These are phyloP conservation scores for Chamaecrista fasciculata DNA, from an alignment of 306 rosid genomes.

Conservation along the genomic window DNA sequence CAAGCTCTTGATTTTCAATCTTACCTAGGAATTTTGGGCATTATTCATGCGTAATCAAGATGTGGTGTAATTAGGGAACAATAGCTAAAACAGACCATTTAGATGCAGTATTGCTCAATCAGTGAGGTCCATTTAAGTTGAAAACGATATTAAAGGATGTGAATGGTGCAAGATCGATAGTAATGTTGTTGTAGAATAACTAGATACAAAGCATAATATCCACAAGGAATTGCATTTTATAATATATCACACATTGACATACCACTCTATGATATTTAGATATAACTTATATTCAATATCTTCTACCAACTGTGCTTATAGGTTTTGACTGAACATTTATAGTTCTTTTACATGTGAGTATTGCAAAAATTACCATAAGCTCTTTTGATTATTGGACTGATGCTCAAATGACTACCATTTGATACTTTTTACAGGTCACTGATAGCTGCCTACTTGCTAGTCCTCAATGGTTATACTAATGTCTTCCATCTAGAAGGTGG, in stretches of 20 bases:
- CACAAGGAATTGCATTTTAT: slow-evolving; percentile 25
- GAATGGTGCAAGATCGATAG: background rate
- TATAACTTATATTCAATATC: background rate
- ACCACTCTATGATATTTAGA: background rate
- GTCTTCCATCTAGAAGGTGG: slow-evolving; percentile 97
- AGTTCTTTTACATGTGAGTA: background rate
- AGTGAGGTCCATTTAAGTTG: background rate
- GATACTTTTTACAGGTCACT: slow-evolving; percentile 60
- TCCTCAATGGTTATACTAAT: slow-evolving; percentile 76
- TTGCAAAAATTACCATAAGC: background rate
- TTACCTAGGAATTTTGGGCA: background rate
- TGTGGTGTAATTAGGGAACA: background rate
- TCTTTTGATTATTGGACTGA: background rate
- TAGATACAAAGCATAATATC: background rate
- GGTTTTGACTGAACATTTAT: background rate
- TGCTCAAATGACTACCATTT: slow-evolving; percentile 9
- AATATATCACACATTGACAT: background rate
- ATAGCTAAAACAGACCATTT: background rate
- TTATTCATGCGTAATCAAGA: background rate
- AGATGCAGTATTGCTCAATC: background rate
- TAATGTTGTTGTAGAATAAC: background rate
- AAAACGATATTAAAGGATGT: background rate
- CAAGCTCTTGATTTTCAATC: slow-evolving; percentile 11
- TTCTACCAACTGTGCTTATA: background rate
- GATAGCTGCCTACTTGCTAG: slow-evolving; percentile 95